Percentiles rank a stretch among this genome's conserved stretches.
Evolutionary conservation across 768 basidiomycete species (phyloP).

Genomic region (Fomitopsis serialis): DNA sequence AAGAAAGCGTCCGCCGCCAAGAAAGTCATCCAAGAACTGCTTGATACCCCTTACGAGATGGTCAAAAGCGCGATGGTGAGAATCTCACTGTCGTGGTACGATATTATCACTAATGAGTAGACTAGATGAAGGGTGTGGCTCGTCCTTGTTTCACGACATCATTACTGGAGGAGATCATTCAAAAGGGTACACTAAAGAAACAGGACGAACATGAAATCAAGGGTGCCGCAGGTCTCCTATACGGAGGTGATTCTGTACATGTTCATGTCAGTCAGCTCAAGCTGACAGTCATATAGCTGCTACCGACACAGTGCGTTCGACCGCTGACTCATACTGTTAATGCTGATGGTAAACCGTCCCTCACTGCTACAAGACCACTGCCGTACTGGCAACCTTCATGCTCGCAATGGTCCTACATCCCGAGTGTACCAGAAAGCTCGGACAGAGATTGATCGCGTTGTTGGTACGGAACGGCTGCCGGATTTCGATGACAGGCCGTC

Average conservation of each 20-base stretch:
- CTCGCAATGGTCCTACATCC: slow-evolving; percentile 36
- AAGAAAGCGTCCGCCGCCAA: slow-evolving; percentile 1
- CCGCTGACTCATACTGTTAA: not conserved
- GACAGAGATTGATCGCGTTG: slow-evolving; percentile 34
- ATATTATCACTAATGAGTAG: no score
- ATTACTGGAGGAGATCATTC: not conserved
- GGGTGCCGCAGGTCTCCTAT: slow-evolving; percentile 3
- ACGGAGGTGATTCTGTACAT: slow-evolving; percentile 1
- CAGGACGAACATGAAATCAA: slow-evolving; percentile 9
- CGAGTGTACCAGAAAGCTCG: slow-evolving; percentile 35
- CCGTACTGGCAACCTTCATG: slow-evolving; percentile 31
- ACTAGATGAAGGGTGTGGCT: slow-evolving; percentile 12
- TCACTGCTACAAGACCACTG: slow-evolving; percentile 30
- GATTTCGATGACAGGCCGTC: slow-evolving; percentile 18
- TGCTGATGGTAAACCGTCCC: not conserved
- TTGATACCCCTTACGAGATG: slow-evolving; percentile 11
- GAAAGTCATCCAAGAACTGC: not conserved
- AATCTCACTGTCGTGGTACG: not conserved
- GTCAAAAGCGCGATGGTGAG: slow-evolving; percentile 14
- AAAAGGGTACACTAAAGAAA: not conserved
- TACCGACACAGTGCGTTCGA: not conserved
- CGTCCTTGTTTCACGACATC: slow-evolving; percentile 5
- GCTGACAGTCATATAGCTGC: not conserved
- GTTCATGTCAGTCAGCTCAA: not conserved
- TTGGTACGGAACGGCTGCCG: slow-evolving; percentile 29